Evolutionary conservation across 768 basidiomycete species (phyloP).

Genomic region (Inosperma sp.): DNA sequence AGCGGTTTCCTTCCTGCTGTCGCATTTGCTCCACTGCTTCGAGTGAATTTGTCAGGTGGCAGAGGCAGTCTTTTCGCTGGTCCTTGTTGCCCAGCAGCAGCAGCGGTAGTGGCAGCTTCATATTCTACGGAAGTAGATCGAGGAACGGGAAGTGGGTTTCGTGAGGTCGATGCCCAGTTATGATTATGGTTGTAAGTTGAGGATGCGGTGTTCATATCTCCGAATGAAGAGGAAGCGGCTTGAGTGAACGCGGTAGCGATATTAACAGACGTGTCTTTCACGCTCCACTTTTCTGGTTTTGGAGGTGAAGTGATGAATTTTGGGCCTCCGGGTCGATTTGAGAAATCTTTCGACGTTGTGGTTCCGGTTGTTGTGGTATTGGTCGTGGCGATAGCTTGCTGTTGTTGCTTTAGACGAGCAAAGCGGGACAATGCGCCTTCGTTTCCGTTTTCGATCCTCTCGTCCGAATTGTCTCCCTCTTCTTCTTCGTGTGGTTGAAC

Average conservation of each 20-base stretch:
- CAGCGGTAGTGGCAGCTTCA: conserved; percentile 60
- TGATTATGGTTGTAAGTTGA: conserved; percentile 45
- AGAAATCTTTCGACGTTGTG: conserved; percentile 29
- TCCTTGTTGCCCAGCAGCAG: no score
- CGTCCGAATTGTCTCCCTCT: no score
- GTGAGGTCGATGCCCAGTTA: conserved; percentile 62
- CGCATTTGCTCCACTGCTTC: conserved; percentile 19
- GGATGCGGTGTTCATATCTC: conserved; percentile 1
- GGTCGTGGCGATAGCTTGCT: no score
- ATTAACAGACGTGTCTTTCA: conserved; percentile 84
- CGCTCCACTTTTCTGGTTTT: conserved; percentile 66
- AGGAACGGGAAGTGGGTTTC: conserved; percentile 45
- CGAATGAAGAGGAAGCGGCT: conserved; percentile 43
- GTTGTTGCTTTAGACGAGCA: conserved; percentile 41
- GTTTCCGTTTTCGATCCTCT: no score
- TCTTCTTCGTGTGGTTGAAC: conserved; percentile 29
- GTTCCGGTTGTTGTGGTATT: no score
- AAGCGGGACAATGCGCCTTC: conserved; percentile 41
- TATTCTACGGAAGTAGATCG: conserved; percentile 80
- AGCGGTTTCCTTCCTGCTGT: conserved; percentile 41
- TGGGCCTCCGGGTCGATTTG: conserved; percentile 33
- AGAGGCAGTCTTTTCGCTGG: conserved; percentile 55
- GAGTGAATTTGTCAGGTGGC: conserved; percentile 37
- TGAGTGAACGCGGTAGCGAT: conserved; percentile 77
- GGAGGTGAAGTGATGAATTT: conserved; percentile 43